Base-by-base conservation (phyloP, 2,329 filamentous ascomycete genomes). In the Leptosphaerulina australis region DNA sequence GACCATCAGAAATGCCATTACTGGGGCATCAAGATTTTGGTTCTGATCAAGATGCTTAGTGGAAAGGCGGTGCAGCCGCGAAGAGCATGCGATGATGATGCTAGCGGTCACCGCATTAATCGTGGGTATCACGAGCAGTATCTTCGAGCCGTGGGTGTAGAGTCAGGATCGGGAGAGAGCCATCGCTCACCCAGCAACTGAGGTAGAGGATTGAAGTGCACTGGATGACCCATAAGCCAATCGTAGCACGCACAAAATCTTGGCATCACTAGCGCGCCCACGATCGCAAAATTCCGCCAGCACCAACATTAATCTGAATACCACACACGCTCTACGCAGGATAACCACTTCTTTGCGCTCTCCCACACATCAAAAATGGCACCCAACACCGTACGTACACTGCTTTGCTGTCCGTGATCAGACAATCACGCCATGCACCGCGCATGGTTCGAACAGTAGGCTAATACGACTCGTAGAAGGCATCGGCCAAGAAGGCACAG, bases 341-440 rank as follows among this genome's bases (percentile, higher is more conserved):
- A 94, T 94, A 88, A 81, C 80, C 79, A 94, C 81, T 77, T 91
- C 88, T 91, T 91, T 91, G 88, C 88, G 88, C 79, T 78, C 69
- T 78, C 53, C 50, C 46, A 56, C 73, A 70, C 73, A 77, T 69
- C 77, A 79, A 82, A 78, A 89, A 96, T 96, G 91, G 88, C 88
- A 86, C 84, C 88, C 79, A 82, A 82, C 79, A 83, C 88, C 81
- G 92, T 97, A 96, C 81, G 91, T 96, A 85, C 83, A 88, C 77
- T 80, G 91, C 91, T 96, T 95, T 96, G 91, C 91, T 96, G 91
- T 89, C 90, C 84, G 86, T 83, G 66, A 62, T 50, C 61, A 49
- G 56, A 58, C 53, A 44, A 50, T 62, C 56, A 54, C 45, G 52
- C 50, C 50, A 46, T 56, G 55, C 43, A 33, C 35, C 37, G 44